Conservation (phyloP, 768 basidiomycete species). For the Collybia mongolica region DNA sequence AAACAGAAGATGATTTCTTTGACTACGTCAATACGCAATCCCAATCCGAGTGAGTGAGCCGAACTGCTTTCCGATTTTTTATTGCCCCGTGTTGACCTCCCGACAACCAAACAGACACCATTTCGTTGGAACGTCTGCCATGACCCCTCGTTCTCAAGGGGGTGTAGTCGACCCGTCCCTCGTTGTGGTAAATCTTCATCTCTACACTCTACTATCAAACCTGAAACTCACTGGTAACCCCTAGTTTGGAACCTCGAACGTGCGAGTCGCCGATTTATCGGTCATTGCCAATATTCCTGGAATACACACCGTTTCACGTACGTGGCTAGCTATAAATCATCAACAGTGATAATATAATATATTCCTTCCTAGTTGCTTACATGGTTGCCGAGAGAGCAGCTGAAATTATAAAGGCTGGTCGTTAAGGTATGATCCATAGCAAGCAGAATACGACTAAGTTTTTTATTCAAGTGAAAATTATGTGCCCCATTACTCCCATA, state of each 20-base stretch:
- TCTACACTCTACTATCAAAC: not conserved
- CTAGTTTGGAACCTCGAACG: slow-evolving; percentile 14
- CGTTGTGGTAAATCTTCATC: slow-evolving; percentile 1
- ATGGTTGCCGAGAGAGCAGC: too few relatives aligned
- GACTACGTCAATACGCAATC: slow-evolving; percentile 8
- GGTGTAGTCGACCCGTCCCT: slow-evolving; percentile 12
- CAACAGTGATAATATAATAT: too few relatives aligned
- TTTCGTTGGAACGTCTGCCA: slow-evolving; percentile 14
- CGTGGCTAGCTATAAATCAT: not conserved
- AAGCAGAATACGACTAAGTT: too few relatives aligned
- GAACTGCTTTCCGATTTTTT: too few relatives aligned
- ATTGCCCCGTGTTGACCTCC: not conserved
- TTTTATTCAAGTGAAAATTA: too few relatives aligned
- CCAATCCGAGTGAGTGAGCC: slow-evolving; percentile 11
- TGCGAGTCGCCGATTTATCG: slow-evolving; percentile 11
- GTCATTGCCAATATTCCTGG: slow-evolving; percentile 11
- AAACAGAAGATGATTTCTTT: slow-evolving; percentile 12
- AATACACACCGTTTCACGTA: slow-evolving; percentile 14
- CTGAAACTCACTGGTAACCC: not conserved
- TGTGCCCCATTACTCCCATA: too few relatives aligned
- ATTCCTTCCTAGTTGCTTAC: too few relatives aligned
- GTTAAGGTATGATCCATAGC: too few relatives aligned
- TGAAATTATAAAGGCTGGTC: too few relatives aligned
- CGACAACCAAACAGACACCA: slow-evolving; percentile 8
- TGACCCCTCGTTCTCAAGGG: slow-evolving; percentile 13